Evolutionary conservation across 805 yeast species (phyloP), one percentile per base, ranked within the genome.

Genomic region (Nakazawaea molendinolei): DNA sequence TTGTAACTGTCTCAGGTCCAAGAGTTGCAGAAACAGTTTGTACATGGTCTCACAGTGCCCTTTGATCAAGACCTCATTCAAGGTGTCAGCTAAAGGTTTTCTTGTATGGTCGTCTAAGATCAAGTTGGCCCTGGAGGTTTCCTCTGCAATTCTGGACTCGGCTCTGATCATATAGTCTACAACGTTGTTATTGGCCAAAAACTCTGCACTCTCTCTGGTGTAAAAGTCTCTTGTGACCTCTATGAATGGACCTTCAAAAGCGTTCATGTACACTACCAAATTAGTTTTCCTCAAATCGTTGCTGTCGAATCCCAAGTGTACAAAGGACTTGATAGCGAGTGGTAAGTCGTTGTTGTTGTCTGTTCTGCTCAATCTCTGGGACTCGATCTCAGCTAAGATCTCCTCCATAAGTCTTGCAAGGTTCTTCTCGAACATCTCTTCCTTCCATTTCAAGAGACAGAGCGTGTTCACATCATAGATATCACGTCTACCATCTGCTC

Each of bases 81-180:
- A 69, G 9, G 82, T 74, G 40, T 79, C 86, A 47, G 86, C 74
- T 40, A 92, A 68, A 31, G 79, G 77, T 46, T 78, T 74, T 53
- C 82, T 82, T 5, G 95, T 83, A 54, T 85, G 87, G 30, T 81
- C 87, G 58, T 90, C 95, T 58, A 92, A 71, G 51, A 83, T 81
- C 54, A 80, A 71, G 39, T 77, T 79, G 43, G 90, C 79, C 28
- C 92, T 71, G 31, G 78, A 71, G 43, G 82, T 76, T 60, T 92
- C 98, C 54, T 87, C 95, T 25, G 72, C 73, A 33, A 94, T 73
- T 43, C 97, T 71, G 36, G 73, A 70, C 48, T 84, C 87, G 26
- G 95, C 95, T 55, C 81, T 85, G 42, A 73, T 76, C 74, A 92
- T 79, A 61, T 92, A 92, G 51, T 86, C 95, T 17, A 89, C 90